Conservation (phyloP, 257 asterid species). For the Cruciata laevipes region DNA sequence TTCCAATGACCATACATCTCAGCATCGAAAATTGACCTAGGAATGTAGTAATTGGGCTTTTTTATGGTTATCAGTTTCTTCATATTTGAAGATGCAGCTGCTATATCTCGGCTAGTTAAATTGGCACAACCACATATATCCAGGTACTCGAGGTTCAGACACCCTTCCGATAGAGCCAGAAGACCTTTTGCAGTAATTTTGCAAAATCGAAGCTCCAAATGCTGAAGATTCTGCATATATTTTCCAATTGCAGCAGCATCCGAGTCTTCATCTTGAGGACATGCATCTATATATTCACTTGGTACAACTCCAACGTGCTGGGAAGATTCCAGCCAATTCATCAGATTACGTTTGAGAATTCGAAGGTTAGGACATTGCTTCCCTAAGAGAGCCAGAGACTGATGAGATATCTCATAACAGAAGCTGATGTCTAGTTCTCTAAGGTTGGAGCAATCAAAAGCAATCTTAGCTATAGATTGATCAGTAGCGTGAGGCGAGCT, state of each 20-base stretch:
- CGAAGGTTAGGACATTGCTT: slow-evolving; percentile 38
- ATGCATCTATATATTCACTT: slow-evolving; percentile 50
- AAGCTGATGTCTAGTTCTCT: slow-evolving; percentile 76
- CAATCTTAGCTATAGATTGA: slow-evolving; percentile 44
- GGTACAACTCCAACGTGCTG: slow-evolving; percentile 55
- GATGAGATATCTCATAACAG: slow-evolving; percentile 72
- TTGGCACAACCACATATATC: slow-evolving; percentile 71
- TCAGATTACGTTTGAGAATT: slow-evolving; percentile 49
- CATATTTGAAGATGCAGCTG: slow-evolving; percentile 37
- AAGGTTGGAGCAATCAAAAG: slow-evolving; percentile 52
- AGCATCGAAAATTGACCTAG: slow-evolving; percentile 44
- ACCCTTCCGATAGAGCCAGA: slow-evolving; percentile 51
- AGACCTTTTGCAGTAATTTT: slow-evolving; percentile 66
- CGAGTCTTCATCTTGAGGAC: slow-evolving; percentile 77
- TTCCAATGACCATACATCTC: slow-evolving; percentile 85
- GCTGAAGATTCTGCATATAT: slow-evolving; percentile 56
- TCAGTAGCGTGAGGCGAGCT: slow-evolving; percentile 67
- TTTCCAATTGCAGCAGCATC: slow-evolving; percentile 77
- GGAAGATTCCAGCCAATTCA: slow-evolving; percentile 74
- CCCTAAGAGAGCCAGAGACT: slow-evolving; percentile 52
- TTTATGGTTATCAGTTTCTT: slow-evolving; percentile 53
- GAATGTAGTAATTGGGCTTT: slow-evolving; percentile 65
- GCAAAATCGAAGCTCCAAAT: slow-evolving; percentile 63
- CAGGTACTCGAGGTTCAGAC: slow-evolving; percentile 50
- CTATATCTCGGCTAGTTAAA: slow-evolving; percentile 57